Percentiles rank a stretch among this genome's conserved stretches.
These are phyloP conservation scores for Pseudogymnoascus sp. DNA, from an alignment of 2,329 filamentous ascomycete species.

Conservation along the genomic window DNA sequence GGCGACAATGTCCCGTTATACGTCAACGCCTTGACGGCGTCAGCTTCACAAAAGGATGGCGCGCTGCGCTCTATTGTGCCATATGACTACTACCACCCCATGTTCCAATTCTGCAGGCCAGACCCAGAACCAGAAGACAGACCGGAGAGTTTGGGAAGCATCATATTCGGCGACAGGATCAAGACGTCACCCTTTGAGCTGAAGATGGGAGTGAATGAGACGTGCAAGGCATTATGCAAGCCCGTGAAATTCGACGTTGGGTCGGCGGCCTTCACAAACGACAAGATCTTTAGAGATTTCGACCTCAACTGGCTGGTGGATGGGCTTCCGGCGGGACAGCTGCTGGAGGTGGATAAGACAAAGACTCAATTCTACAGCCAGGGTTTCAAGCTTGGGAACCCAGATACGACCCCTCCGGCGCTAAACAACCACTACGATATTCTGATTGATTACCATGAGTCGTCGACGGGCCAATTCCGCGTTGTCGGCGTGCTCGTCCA, in stretches of 20 bases:
- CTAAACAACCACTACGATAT: conserved; percentile 98
- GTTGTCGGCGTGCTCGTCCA: conserved; percentile 90
- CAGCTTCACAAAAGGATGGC: conserved; percentile 67
- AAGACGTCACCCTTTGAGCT: conserved; percentile 92
- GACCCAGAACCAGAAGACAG: conserved; percentile 69
- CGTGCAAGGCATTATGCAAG: conserved; percentile 73
- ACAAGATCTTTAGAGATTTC: conserved; percentile 75
- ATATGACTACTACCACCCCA: conserved; percentile 89
- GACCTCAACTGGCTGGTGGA: conserved; percentile 95
- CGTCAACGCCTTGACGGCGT: conserved; percentile 88
- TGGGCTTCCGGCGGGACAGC: conserved; percentile 82
- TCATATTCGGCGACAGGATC: conserved; percentile 94
- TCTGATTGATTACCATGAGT: conserved; percentile 81
- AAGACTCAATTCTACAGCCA: conserved; percentile 80
- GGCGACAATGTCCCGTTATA: conserved; percentile 77
- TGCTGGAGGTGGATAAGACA: conserved; percentile 68
- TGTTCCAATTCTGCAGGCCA: conserved; percentile 83
- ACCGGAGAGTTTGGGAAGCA: conserved; percentile 87
- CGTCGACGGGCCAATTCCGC: conserved; percentile 63
- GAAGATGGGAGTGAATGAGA: conserved; percentile 78
- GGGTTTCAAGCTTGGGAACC: conserved; percentile 73
- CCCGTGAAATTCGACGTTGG: conserved; percentile 57
- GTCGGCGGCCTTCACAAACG: conserved; percentile 72
- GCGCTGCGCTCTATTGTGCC: conserved; percentile 87
- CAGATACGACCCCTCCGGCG: conserved; percentile 47